phyloP scores from a whole-genome alignment of 2,329 filamentous ascomycete species.

The Myriosclerotinia curreyana region DNA sequence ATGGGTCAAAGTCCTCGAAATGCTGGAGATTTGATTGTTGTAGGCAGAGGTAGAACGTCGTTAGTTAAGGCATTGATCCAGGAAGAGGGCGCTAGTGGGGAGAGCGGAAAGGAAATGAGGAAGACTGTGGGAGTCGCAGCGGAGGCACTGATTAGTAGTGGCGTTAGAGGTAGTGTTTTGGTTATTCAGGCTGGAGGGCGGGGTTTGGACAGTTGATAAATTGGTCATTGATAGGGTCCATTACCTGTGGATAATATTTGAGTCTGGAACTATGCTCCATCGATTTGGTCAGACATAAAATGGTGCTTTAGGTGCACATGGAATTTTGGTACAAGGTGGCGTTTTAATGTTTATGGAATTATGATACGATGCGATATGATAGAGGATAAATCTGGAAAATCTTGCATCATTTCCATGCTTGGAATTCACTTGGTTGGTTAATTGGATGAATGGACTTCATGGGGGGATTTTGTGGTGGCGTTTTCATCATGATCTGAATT shows the following conservation, averaged over 20 bases:
- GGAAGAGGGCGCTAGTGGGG: conserved; percentile 29
- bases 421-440: background rate
- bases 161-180: conserved; percentile 64
- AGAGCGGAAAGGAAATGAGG: conserved; percentile 43
- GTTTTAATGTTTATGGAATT: background rate
- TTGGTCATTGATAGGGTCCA: background rate
- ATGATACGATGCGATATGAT: background rate
- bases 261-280: background rate
- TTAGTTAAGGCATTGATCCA: conserved; percentile 24
- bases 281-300: background rate
- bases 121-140: conserved; percentile 59
- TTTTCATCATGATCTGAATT: background rate
- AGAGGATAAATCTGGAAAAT: background rate
- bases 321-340: background rate
- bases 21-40: conserved; percentile 67
- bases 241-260: background rate
- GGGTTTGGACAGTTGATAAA: conserved; percentile 25
- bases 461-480: background rate
- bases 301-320: background rate
- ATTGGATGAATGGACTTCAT: background rate
- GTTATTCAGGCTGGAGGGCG: conserved; percentile 59
- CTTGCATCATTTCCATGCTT: background rate
- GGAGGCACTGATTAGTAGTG: conserved; percentile 56
- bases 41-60: conserved; percentile 49
- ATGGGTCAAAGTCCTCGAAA: conserved; percentile 61